Conservation (phyloP, 148 eudicot genomes). For the Euryodendron excelsum region DNA sequence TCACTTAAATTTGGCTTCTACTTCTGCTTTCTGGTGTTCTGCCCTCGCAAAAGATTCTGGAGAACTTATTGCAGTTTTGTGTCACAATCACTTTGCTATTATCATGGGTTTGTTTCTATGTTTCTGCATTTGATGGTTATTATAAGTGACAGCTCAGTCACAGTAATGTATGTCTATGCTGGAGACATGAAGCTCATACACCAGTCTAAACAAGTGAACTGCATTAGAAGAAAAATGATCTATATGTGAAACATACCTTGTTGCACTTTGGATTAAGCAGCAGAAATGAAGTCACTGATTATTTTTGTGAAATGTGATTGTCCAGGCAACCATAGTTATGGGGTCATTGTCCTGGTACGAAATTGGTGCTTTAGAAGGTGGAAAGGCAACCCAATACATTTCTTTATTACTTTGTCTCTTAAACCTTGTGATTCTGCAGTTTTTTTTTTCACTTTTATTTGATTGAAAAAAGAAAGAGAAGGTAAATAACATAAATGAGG, state of each 20-base stretch:
- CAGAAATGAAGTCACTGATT: not conserved
- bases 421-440: no score
- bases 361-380: not conserved
- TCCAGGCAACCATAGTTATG: not conserved
- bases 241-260: no score
- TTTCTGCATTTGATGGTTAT: not conserved
- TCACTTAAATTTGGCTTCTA: not conserved
- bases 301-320: not conserved
- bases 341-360: not conserved
- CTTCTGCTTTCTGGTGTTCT: not conserved
- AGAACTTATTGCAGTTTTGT: not conserved
- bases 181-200: no score
- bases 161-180: not conserved
- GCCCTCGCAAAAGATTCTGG: not conserved
- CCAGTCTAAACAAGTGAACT: not conserved
- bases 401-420: not conserved
- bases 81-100: not conserved
- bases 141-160: not conserved
- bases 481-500: no score
- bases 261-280: no score
- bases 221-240: not conserved
- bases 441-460: no score
- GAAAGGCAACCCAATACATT: not conserved
- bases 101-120: not conserved
- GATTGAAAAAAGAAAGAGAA: not conserved